Conservation (phyloP, 805 yeast species). For the Cyberlindnera nakhonratchasimensis region DNA sequence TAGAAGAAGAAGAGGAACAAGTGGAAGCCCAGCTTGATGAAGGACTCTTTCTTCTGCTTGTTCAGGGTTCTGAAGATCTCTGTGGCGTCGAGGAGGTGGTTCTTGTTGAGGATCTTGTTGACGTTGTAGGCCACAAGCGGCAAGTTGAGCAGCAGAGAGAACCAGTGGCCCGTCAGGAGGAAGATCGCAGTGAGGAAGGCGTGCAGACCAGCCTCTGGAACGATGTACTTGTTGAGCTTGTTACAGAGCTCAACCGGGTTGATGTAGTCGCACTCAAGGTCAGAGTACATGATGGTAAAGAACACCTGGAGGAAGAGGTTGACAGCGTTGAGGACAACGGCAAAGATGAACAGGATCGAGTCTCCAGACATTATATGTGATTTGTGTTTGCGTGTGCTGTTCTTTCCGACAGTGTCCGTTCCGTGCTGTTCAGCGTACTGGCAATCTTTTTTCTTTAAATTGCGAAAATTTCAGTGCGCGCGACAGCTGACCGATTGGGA, state of each 20-base stretch:
- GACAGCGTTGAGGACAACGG: conserved; percentile 81
- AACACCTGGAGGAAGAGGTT: conserved; percentile 90
- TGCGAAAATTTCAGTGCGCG: background rate
- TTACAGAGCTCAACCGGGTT: conserved; percentile 96
- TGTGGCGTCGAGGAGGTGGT: conserved; percentile 90
- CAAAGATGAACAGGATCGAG: conserved; percentile 54
- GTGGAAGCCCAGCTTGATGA: conserved; percentile 87
- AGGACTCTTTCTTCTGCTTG: conserved; percentile 89
- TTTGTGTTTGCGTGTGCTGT: background rate
- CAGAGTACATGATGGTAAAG: conserved; percentile 93
- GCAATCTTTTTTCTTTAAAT: too few relatives aligned
- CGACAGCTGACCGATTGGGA: background rate
- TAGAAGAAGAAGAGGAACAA: conserved; percentile 91
- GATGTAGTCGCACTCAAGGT: conserved; percentile 92
- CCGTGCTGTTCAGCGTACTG: too few relatives aligned
- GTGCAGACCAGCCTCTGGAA: conserved; percentile 88
- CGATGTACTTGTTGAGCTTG: conserved; percentile 80
- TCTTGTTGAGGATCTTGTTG: conserved; percentile 73
- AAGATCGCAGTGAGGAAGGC: conserved; percentile 66
- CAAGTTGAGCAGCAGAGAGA: conserved; percentile 74
- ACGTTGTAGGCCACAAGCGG: conserved; percentile 84
- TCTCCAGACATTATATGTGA: conserved; percentile 10
- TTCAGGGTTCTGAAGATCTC: conserved; percentile 93
- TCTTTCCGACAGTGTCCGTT: too few relatives aligned
- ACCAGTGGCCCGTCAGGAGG: conserved; percentile 88